Evolutionary conservation across 164 flowering plant genomes (phyloP).

Genomic region (Tetrastigma voinierianum): DNA sequence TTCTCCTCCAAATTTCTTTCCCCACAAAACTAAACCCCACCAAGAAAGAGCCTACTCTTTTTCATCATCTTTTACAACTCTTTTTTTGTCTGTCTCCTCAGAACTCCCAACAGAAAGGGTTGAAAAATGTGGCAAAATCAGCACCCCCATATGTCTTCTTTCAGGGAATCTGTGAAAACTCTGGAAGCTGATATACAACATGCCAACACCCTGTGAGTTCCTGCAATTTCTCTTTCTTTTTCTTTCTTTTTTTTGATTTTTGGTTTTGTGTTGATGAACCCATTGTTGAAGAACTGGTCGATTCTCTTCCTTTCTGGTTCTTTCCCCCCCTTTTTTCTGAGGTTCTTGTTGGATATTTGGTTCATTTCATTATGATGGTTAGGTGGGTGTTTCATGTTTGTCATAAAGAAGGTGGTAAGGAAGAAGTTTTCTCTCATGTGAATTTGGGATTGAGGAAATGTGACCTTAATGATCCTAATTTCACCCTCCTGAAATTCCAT

Average conservation of each 20-base stretch:
- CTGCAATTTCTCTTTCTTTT: constrained; percentile 2
- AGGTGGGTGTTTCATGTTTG: not conserved
- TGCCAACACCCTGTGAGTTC: constrained; percentile 69
- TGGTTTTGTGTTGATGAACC: not conserved
- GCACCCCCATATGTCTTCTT: constrained; percentile 37
- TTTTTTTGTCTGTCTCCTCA: constrained; percentile 3
- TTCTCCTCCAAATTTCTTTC: constrained; percentile 10
- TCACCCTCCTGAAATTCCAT: not conserved
- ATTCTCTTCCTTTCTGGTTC: not conserved
- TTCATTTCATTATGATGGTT: not conserved
- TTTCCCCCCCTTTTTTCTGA: not conserved
- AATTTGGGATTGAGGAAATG: not conserved
- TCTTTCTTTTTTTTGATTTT: not conserved
- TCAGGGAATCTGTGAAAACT: constrained; percentile 66
- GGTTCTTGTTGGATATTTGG: not conserved
- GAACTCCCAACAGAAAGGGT: constrained; percentile 3
- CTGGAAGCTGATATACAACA: constrained; percentile 87
- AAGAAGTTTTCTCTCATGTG: too few relatives aligned
- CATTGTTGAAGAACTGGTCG: not conserved
- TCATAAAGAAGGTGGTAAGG: constrained; percentile 5
- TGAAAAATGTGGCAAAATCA: constrained; percentile 57
- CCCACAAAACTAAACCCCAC: constrained; percentile 10
- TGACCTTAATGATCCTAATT: not conserved
- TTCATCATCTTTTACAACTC: not conserved
- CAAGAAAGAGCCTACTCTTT: constrained; percentile 16